A percentile compares a stretch with the other conserved stretches of the same genome.
Conservation (phyloP, 495 filamentous ascomycete species). For the Podospora conica region DNA sequence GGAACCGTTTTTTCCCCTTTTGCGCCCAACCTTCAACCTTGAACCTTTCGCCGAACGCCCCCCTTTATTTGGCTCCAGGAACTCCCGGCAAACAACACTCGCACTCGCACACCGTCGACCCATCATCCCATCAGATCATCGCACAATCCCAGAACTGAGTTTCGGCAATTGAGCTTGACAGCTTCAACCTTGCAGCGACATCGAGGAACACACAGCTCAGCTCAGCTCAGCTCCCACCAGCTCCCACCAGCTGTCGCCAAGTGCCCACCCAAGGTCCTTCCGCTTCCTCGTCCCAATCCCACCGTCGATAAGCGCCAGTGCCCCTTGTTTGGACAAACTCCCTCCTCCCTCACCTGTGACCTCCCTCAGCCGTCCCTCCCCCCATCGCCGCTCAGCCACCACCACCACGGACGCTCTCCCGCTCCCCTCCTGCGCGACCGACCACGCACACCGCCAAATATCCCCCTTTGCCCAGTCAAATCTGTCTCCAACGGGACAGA, state of each 20-base stretch:
- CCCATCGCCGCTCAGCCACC: slow-evolving; percentile 12
- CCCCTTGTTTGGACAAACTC: slow-evolving; percentile 1
- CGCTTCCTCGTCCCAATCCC: too few relatives aligned
- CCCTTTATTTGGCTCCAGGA: slow-evolving; percentile 4
- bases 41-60: background rate
- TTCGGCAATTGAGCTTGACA: slow-evolving; percentile 4
- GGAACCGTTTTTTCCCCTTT: slow-evolving; percentile 5
- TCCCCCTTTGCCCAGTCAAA: background rate
- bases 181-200: background rate
- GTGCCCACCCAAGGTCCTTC: background rate
- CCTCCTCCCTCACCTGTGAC: background rate
- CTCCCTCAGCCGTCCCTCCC: slow-evolving; percentile 7
- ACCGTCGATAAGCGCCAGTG: slow-evolving; percentile 11
- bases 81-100: background rate
- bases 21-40: slow-evolving; percentile 19
- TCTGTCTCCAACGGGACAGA: slow-evolving; percentile 13
- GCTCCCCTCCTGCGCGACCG: slow-evolving; percentile 8
- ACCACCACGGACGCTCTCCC: background rate
- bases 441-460: slow-evolving; percentile 19
- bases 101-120: background rate
- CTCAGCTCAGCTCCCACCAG: background rate
- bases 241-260: slow-evolving; percentile 2
- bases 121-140: background rate
- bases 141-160: background rate
- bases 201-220: background rate